Evolutionary conservation across 768 basidiomycete species (phyloP).

Genomic region (Suillus plorans): DNA sequence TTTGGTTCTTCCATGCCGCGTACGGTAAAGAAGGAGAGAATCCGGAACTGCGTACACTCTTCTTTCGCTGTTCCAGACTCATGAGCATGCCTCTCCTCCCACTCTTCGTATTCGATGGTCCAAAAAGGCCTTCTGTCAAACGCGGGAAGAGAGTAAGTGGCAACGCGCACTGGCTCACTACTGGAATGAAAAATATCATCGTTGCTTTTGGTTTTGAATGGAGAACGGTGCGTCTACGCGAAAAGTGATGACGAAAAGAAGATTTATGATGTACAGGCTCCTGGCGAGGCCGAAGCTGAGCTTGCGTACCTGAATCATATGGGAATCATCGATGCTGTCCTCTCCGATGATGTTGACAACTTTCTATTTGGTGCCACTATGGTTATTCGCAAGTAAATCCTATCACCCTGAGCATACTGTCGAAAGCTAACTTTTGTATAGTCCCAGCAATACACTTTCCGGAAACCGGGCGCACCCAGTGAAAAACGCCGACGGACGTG

Average conservation of each 20-base stretch:
- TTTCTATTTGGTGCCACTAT: constrained; percentile 85
- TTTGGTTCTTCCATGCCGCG: constrained; percentile 77
- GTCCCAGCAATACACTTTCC: constrained; percentile 68
- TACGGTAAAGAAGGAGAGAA: constrained; percentile 82
- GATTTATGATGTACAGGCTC: constrained; percentile 56
- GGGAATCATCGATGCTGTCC: constrained; percentile 82
- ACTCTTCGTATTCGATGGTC: constrained; percentile 91
- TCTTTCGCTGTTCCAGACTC: constrained; percentile 83
- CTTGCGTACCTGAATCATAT: constrained; percentile 81
- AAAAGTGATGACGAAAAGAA: constrained; percentile 16
- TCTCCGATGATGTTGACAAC: constrained; percentile 93
- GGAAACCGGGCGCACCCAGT: constrained; percentile 67
- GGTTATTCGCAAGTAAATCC: constrained; percentile 77
- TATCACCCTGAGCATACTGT: not conserved
- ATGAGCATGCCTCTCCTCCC: constrained; percentile 80
- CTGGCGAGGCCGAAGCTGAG: constrained; percentile 95
- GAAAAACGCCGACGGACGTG: constrained; percentile 63
- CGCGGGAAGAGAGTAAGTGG: constrained; percentile 70
- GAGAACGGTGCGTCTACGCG: constrained; percentile 48
- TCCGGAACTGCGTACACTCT: constrained; percentile 78
- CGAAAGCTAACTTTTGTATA: constrained; percentile 27
- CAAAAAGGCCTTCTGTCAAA: constrained; percentile 78
- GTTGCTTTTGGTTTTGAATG: constrained; percentile 82
- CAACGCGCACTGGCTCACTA: constrained; percentile 61
- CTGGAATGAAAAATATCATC: constrained; percentile 76